Percentiles rank a stretch among this genome's conserved stretches.
These are phyloP conservation scores for Fusarium burgessii DNA, from an alignment of 2,329 filamentous ascomycete genomes.

Conservation along the genomic window DNA sequence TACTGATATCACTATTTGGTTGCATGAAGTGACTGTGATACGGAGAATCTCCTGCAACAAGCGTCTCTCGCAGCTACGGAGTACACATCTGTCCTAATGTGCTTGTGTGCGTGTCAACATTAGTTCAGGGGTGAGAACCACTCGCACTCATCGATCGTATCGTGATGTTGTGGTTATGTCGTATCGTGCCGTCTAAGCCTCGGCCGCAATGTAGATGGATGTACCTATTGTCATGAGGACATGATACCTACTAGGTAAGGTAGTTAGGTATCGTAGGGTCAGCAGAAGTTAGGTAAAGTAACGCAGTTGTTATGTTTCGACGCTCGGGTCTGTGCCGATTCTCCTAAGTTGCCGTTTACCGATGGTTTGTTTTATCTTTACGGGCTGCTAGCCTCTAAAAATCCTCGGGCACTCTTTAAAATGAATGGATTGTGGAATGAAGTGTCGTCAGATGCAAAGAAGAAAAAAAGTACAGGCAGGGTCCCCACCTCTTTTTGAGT, in stretches of 20 bases:
- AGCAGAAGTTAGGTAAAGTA: background rate
- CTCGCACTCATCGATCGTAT: constrained; percentile 12
- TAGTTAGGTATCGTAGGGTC: background rate
- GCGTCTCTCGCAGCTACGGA: background rate
- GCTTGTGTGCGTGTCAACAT: constrained; percentile 10
- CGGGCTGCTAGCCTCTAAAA: background rate
- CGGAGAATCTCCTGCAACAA: constrained; percentile 20
- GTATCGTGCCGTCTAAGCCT: constrained; percentile 20
- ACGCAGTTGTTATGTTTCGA: constrained; percentile 14
- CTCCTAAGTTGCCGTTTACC: constrained; percentile 17
- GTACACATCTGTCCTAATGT: background rate
- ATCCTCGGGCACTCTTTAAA: constrained; percentile 5
- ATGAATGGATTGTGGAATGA: constrained; percentile 28
- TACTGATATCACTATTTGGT: background rate
- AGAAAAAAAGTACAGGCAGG: background rate
- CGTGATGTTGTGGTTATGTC: constrained; percentile 8
- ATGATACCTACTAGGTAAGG: no score
- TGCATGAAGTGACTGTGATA: constrained; percentile 7
- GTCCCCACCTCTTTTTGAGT: constrained; percentile 11
- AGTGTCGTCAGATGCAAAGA: constrained; percentile 20
- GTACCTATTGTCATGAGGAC: background rate
- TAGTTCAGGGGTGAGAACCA: constrained; percentile 38
- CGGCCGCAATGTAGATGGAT: constrained; percentile 6
- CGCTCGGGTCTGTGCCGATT: constrained; percentile 18
- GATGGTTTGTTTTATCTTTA: constrained; percentile 22